Conservation (phyloP, 208 protist genomes). For the Leishmania amazonensis region DNA sequence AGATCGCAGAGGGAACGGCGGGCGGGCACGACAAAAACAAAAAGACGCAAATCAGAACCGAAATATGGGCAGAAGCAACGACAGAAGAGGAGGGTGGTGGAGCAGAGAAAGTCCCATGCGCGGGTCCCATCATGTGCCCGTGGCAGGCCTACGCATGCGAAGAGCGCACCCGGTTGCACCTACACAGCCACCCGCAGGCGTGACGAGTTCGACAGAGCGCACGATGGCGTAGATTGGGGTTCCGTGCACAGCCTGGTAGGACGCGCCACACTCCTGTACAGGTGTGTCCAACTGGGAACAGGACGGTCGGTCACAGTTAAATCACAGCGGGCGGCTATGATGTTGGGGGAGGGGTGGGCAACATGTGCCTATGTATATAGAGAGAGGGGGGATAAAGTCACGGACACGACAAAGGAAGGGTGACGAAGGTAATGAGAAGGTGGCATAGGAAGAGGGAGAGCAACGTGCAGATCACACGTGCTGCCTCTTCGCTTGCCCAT, state of each 20-base stretch:
- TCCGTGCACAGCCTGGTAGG: neutral
- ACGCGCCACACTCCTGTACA: neutral
- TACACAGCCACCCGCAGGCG: too few relatives aligned
- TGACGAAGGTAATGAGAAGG: conserved; percentile 2
- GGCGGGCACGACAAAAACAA: too few relatives aligned
- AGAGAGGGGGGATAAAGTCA: too few relatives aligned
- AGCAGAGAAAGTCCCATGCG: too few relatives aligned
- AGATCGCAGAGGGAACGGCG: too few relatives aligned
- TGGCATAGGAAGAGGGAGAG: neutral
- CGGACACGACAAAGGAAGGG: neutral
- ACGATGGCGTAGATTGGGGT: neutral
- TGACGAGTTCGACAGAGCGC: too few relatives aligned
- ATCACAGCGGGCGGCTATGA: neutral
- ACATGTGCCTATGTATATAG: neutral
- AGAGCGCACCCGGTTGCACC: too few relatives aligned
- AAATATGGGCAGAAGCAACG: too few relatives aligned
- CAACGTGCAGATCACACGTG: conserved; percentile 6
- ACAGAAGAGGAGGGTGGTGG: too few relatives aligned
- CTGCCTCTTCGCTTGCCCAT: neutral
- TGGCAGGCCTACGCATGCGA: too few relatives aligned
- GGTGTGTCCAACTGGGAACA: neutral
- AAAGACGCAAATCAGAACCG: too few relatives aligned
- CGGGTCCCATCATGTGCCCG: too few relatives aligned
- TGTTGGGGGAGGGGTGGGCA: neutral
- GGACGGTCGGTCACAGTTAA: neutral